Evolutionary conservation across 495 filamentous ascomycete species (phyloP), one percentile per base, ranked within the genome.

Genomic region (Talaromyces thailandensis): DNA sequence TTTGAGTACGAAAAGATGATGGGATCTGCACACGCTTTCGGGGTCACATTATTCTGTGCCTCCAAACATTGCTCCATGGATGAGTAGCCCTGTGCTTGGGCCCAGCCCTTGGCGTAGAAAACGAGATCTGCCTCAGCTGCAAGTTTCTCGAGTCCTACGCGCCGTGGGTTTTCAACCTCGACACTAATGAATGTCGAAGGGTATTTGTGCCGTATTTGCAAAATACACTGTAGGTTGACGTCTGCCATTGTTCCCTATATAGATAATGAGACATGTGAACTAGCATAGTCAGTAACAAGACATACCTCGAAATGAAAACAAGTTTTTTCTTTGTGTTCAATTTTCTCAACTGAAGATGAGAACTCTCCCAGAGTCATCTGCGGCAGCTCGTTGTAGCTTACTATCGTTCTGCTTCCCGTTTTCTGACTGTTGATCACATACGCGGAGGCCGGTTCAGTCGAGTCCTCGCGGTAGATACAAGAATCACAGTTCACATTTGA

Each of bases 221-320:
- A 74, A 60, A 90, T 83, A 71, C 86, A 90, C 59, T 75, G 67
- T n/a, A 86, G 68, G 56, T 80, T 85, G 45, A 86, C 82, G 32
- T 83, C 80, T 21, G 86, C 85, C 57, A 83, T 85, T 51, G 88
- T 84, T 61, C 88, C 87, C 87, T 89, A 67, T 45, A 24, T 50
- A 55, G 60, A 45, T 14, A n/a, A 37, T 26, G 21, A 29, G 21
- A 24, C 32, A 62, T 68, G n/a, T n/a, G 16, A 24, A n/a, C 3
- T 4, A 23, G 29, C 32, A 37, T 31, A 12, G 14, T 24, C 50
- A 28, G 8, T 57, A 16, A 56, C 61, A 24, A 21, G 24, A 68
- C 79, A 55, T 72, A 87, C 87, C 79, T 90, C 88, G 65, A 91
- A 91, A 76, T 91, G 88, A 74, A 83, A 89, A 85, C 85, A 89